Evolutionary conservation across 2,329 filamentous ascomycete genomes (phyloP).

Genomic region (Meredithiella fracta): DNA sequence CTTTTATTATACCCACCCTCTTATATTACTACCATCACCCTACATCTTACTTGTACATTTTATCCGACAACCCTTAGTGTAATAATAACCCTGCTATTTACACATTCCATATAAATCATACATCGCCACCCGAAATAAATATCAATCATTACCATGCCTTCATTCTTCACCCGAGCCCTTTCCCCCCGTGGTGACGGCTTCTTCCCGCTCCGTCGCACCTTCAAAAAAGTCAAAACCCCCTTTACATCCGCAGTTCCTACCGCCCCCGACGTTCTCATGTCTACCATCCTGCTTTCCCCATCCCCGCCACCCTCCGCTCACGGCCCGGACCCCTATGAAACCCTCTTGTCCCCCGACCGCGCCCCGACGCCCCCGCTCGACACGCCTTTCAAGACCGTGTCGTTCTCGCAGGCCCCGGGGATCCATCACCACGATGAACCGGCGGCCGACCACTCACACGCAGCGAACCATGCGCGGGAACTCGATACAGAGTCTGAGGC

Average conservation of each 20-base stretch:
- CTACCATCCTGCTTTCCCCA: constrained; percentile 9
- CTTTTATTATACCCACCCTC: neutral
- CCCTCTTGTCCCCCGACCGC: neutral
- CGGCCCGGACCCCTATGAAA: neutral
- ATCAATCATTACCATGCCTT: neutral
- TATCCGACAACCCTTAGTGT: neutral
- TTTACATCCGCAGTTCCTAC: neutral
- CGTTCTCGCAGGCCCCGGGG: constrained; percentile 7
- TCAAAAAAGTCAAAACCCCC: constrained; percentile 11
- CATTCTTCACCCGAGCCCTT: constrained; percentile 6
- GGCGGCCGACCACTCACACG: neutral
- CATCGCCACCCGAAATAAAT: neutral
- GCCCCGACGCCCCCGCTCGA: neutral
- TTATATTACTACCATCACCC: neutral
- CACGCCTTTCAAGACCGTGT: constrained; percentile 3
- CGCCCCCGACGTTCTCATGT: constrained; percentile 6
- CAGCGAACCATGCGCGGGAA: constrained; percentile 2
- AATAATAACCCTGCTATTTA: neutral
- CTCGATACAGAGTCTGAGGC: constrained; percentile 17
- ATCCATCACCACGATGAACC: neutral
- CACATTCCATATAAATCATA: neutral
- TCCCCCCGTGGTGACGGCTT: constrained; percentile 10
- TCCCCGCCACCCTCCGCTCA: neutral
- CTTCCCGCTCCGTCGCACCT: constrained; percentile 10
- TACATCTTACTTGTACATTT: neutral